Base-by-base conservation (phyloP, 257 asterid species). In the Catharanthus roseus region DNA sequence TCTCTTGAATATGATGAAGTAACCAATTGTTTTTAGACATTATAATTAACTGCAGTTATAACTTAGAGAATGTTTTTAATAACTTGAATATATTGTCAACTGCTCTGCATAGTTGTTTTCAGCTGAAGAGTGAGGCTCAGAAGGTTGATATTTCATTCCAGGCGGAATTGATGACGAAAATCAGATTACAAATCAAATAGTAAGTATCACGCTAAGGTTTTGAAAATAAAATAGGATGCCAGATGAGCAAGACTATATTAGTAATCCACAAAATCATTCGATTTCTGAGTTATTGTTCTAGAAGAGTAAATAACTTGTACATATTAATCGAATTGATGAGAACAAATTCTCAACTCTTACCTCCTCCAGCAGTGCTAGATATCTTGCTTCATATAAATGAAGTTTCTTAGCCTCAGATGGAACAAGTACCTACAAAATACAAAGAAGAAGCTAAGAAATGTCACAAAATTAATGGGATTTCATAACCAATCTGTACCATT, bases 311-410 rank as follows among this genome's bases (percentile, higher is more conserved):
- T 45, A 45, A 45, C 4, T 0, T 12, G 15, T 45, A 45, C 21
- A 45, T 11, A 45, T 11, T 11, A 45, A 64, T 38, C 67, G 65
- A 76, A 70, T 66, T 28, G 71, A 58, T 54, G 18, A 19, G 23
- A 49, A 49, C 24, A 49, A 23, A 49, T 63, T 39, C 47, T 42
- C 45, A 55, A n/a, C 24, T 70, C 31, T 16, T 80, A 87, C 96
- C 96, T 91, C 91, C 82, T 91, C 95, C 68, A 89, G 91, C 76
- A 91, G 78, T 5, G 93, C 86, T 76, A 91, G 76, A 75, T 86
- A 91, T 86, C 96, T 87, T 74, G 97, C 95, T 84, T 91, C 97
- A 54, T 84, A 89, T 36, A 89, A 79, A 78, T 91, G 95, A 61
- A 91, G 87, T 53, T 82, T 85, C 80, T 87, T 91, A 26, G 77